Percentiles rank a stretch among this genome's conserved stretches.
These are phyloP conservation scores for Fusarium luffae DNA, from an alignment of 2,329 filamentous ascomycete species.

Conservation along the genomic window DNA sequence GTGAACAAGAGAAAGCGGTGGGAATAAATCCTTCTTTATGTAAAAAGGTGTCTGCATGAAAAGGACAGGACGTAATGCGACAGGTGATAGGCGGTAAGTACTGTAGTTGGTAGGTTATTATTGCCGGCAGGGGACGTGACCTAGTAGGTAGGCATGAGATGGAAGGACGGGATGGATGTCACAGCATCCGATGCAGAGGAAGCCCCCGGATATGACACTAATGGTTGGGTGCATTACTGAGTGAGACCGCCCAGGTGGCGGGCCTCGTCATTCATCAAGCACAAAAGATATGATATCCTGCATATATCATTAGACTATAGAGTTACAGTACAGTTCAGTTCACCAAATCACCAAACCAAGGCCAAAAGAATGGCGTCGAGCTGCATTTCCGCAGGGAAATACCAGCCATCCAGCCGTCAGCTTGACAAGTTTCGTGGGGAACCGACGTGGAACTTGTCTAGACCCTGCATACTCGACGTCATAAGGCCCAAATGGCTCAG, in stretches of 20 bases:
- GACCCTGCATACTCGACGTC: slow-evolving; percentile 44
- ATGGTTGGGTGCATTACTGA: not conserved
- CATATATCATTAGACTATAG: slow-evolving; percentile 8
- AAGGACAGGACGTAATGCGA: slow-evolving; percentile 10
- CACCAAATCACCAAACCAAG: slow-evolving; percentile 25
- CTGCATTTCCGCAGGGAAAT: slow-evolving; percentile 23
- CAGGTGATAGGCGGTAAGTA: slow-evolving; percentile 23
- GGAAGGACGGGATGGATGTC: not conserved
- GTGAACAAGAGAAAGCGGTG: not conserved
- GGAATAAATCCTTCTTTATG: slow-evolving; percentile 39
- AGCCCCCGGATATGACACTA: not conserved
- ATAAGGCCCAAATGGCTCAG: slow-evolving; percentile 29
- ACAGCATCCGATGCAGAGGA: not conserved
- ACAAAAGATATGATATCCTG: slow-evolving; percentile 9
- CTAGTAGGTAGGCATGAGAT: slow-evolving; percentile 1
- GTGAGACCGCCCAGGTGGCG: slow-evolving; percentile 8
- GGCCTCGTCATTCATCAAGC: slow-evolving; percentile 22
- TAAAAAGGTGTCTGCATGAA: slow-evolving; percentile 9
- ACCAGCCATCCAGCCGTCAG: slow-evolving; percentile 26
- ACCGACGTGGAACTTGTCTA: slow-evolving; percentile 22
- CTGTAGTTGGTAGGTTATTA: slow-evolving; percentile 1
- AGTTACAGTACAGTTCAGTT: slow-evolving; percentile 11
- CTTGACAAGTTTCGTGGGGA: slow-evolving; percentile 30
- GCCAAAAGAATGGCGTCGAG: slow-evolving; percentile 40
- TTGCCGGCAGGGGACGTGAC: slow-evolving; percentile 10